Conservation (phyloP, 352 stramenopile genomes). For the Pythium aquatile region DNA sequence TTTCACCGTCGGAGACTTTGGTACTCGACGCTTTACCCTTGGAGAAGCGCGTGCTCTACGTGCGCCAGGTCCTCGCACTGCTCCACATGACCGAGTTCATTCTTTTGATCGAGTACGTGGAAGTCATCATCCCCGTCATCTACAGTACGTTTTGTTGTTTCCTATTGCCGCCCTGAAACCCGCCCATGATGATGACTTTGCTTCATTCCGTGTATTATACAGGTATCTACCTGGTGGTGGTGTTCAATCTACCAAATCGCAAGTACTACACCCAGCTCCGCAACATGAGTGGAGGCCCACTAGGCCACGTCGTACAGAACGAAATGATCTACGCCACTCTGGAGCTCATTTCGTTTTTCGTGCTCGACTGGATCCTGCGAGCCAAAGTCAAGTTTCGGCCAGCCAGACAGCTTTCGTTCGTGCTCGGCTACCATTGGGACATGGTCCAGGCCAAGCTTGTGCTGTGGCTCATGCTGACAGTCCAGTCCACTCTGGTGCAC, state of each 20-base stretch:
- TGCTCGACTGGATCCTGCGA: constrained; percentile 25
- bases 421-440: constrained; percentile 34
- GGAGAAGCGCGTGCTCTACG: not conserved
- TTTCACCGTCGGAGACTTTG: too few species aligned
- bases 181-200: too few species aligned
- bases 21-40: too few species aligned
- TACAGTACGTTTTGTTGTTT: constrained; percentile 28
- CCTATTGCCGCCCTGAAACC: too few species aligned
- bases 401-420: constrained; percentile 34
- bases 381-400: constrained; percentile 25
- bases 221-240: constrained; percentile 2
- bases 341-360: constrained; percentile 37
- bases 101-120: constrained; percentile 40
- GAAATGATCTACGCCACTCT: constrained; percentile 35
- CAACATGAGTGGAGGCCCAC: constrained; percentile 17
- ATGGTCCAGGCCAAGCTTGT: constrained; percentile 39
- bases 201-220: too few species aligned
- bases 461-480: constrained; percentile 41
- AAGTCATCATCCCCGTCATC: constrained; percentile 38
- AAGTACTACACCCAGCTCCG: constrained; percentile 21
- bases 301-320: constrained; percentile 23
- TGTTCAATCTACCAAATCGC: constrained; percentile 1
- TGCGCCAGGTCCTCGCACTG: constrained; percentile 15
- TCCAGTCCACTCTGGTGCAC: constrained; percentile 31
- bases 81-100: constrained; percentile 48